phyloP scores from a whole-genome alignment of 2,329 filamentous ascomycete genomes.

The Beauveria varroae region DNA sequence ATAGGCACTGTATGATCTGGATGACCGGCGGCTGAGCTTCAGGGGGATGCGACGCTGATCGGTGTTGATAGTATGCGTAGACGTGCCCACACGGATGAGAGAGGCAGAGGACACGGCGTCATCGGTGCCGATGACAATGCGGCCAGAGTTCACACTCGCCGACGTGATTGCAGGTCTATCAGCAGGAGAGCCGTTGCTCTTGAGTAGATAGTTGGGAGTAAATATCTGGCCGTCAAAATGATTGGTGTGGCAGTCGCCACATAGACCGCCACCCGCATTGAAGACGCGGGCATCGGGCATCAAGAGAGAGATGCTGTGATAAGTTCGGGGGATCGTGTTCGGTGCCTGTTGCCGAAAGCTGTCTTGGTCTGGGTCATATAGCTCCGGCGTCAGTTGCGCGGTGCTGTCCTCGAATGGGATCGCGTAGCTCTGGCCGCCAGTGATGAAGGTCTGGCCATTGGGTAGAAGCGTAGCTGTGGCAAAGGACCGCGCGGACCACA shows the following conservation, averaged over 20 bases:
- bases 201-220: slow-evolving; percentile 48
- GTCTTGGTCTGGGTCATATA: slow-evolving; percentile 36
- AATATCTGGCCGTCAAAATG: slow-evolving; percentile 50
- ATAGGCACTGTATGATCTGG: slow-evolving; percentile 29
- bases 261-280: slow-evolving; percentile 45
- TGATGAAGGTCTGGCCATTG: slow-evolving; percentile 38
- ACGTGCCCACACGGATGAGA: slow-evolving; percentile 36
- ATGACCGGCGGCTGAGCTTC: slow-evolving; percentile 18
- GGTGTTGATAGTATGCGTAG: slow-evolving; percentile 50
- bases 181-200: slow-evolving; percentile 30
- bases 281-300: slow-evolving; percentile 43
- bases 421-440: slow-evolving; percentile 37
- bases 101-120: slow-evolving; percentile 19
- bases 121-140: slow-evolving; percentile 23
- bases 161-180: slow-evolving; percentile 34
- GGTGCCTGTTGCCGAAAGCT: slow-evolving; percentile 30
- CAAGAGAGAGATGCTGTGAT: slow-evolving; percentile 42
- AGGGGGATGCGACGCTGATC: slow-evolving; percentile 48
- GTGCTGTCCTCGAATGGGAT: slow-evolving; percentile 38
- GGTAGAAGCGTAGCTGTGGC: slow-evolving; percentile 40
- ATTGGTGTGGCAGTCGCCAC: slow-evolving; percentile 35
- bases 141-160: slow-evolving; percentile 21
- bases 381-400: slow-evolving; percentile 33
- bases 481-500: slow-evolving; percentile 35
- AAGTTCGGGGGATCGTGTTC: slow-evolving; percentile 34